phyloP scores from a whole-genome alignment of 768 basidiomycete genomes.

The Tulasnella calospora region DNA sequence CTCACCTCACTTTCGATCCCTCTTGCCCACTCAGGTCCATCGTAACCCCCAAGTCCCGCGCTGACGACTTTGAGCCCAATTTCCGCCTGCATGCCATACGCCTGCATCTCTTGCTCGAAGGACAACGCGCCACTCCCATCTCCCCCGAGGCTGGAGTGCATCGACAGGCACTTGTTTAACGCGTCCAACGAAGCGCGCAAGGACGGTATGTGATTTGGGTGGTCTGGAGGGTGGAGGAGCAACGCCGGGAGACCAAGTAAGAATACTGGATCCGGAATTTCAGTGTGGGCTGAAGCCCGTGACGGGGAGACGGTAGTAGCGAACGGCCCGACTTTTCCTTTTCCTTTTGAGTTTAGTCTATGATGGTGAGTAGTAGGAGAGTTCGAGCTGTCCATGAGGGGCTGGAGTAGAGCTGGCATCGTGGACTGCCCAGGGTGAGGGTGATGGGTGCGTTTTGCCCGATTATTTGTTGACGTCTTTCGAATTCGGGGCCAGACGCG shows the following conservation, averaged over 20 bases:
- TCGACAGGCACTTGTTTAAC: constrained; percentile 50
- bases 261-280: constrained; percentile 45
- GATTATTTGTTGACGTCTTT: no score
- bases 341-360: constrained; percentile 1
- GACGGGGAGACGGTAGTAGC: neutral
- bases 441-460: neutral
- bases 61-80: constrained; percentile 55
- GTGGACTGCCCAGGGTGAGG: neutral
- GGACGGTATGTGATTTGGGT: constrained; percentile 51
- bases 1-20: constrained; percentile 54
- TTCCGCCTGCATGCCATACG: constrained; percentile 67
- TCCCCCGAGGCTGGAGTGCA: constrained; percentile 35
- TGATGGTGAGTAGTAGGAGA: neutral
- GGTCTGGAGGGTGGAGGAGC: constrained; percentile 60
- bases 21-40: constrained; percentile 42
- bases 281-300: neutral
- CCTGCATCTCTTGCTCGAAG: constrained; percentile 45
- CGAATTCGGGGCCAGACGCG: neutral
- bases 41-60: constrained; percentile 41
- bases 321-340: constrained; percentile 2
- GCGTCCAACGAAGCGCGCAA: constrained; percentile 54
- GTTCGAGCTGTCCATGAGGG: constrained; percentile 9
- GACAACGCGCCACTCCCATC: constrained; percentile 6
- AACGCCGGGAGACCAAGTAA: constrained; percentile 59
- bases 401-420: neutral